Base-by-base conservation (phyloP, 2,329 filamentous ascomycete genomes). In the Ceratocystis papillata region DNA sequence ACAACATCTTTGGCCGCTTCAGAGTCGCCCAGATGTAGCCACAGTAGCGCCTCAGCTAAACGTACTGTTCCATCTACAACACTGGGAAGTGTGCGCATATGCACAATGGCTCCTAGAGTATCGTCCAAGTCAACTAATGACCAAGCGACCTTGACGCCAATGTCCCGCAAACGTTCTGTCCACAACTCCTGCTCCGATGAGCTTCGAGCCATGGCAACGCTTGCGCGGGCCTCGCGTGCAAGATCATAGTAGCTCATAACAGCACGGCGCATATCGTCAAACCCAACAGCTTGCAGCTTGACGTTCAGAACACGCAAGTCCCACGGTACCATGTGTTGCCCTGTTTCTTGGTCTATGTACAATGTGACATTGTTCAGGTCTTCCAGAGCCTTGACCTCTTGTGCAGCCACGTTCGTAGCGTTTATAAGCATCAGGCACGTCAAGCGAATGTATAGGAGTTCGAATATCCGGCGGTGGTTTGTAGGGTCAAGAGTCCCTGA, bases 181-280 rank as follows among this genome's bases (percentile, higher is more conserved):
- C 93, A 97, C 5, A 87, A 70, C 69, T 80, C 78, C 17, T 80
- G 77, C 25, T 83, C 83, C 0, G 84, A 79, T 8, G 82, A 80
- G 48, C 79, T 77, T 41, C 70, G 71, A 10, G 70, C 72, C 4
- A 71, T 73, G 0, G 83, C 80, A 4, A 89, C 78, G 66, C 82
- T 80, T 1, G 79, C 77, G 20, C 91, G 80, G 1, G 89, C 90
- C 74, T 96, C 90, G 7, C 88, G 77, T 0, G 87, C 91, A 1
- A 97, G 81, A 69, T 96, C 91, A 73, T 96, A 96, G 73, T 96
- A 90, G 57, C 88, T 89, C 80, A 94, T 93, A 67, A 99, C 87
- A 2, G 89, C 88, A 68, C 92, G 82, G 3, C 93, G 82, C 62
- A 87, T 84, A 75, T 99, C 94, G 3, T 87, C 87, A 69, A 94